A percentile compares a stretch with the other conserved stretches of the same genome.
Conservation (phyloP, 768 basidiomycete species). For the Chalciporus sphaerocephalus region DNA sequence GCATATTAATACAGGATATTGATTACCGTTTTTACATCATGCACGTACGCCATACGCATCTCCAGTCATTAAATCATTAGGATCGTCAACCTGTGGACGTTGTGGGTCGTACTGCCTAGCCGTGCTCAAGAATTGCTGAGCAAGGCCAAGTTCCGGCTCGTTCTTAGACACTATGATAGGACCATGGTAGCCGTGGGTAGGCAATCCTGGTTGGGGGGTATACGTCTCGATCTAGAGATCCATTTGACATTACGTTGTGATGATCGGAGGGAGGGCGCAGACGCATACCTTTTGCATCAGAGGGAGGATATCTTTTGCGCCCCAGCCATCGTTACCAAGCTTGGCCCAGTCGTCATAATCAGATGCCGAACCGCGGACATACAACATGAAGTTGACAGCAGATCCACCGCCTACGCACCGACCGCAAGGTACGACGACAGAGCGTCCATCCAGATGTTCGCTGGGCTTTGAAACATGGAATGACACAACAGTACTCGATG, state of each 20-base stretch:
- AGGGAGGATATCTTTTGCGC: slow-evolving; percentile 52
- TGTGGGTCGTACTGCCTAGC: slow-evolving; percentile 45
- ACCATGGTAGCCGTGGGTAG: slow-evolving; percentile 36
- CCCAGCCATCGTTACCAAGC: slow-evolving; percentile 57
- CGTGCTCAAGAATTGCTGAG: slow-evolving; percentile 44
- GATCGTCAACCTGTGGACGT: slow-evolving; percentile 42
- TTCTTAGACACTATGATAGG: slow-evolving; percentile 26
- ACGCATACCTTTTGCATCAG: slow-evolving; percentile 49
- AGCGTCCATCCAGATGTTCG: slow-evolving; percentile 43
- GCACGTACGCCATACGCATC: slow-evolving; percentile 25
- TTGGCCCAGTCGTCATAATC: slow-evolving; percentile 62
- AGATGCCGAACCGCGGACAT: slow-evolving; percentile 54
- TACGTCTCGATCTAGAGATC: slow-evolving; percentile 31
- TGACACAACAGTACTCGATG: slow-evolving; percentile 40
- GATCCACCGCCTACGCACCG: slow-evolving; percentile 61
- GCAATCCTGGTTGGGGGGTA: slow-evolving; percentile 19
- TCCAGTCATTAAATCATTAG: slow-evolving; percentile 38
- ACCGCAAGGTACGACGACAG: slow-evolving; percentile 40
- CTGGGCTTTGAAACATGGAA: slow-evolving; percentile 39
- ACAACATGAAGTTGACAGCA: slow-evolving; percentile 54
- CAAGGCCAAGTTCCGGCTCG: slow-evolving; percentile 11
- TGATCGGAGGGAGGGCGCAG: neutral
- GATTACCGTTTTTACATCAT: neutral
- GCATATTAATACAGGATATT: neutral
- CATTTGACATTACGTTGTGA: neutral